These are phyloP conservation scores for Podospora comata DNA, from an alignment of 495 filamentous ascomycete genomes.

Conservation along the genomic window DNA sequence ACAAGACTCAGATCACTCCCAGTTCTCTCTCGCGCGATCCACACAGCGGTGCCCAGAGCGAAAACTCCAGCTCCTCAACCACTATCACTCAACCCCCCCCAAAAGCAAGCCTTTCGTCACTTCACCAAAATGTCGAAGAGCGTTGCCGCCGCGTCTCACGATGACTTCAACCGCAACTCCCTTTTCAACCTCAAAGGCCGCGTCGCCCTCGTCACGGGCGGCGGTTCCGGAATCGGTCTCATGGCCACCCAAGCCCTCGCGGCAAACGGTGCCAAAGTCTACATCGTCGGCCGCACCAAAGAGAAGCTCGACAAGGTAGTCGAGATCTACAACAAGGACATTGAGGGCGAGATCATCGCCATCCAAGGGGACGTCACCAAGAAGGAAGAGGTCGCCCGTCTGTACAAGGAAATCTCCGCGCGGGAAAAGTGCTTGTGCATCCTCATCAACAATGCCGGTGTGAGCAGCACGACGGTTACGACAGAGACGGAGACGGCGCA, in stretches of 20 bases:
- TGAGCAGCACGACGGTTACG: slow-evolving; percentile 57
- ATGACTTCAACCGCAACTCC: slow-evolving; percentile 49
- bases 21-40: not conserved
- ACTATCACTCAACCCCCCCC: slow-evolving; percentile 1
- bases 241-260: slow-evolving; percentile 82
- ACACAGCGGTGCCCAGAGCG: not conserved
- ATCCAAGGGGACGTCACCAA: slow-evolving; percentile 73
- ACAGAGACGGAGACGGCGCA: slow-evolving; percentile 52
- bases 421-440: slow-evolving; percentile 68
- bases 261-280: slow-evolving; percentile 75
- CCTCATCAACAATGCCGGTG: slow-evolving; percentile 77
- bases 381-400: slow-evolving; percentile 62
- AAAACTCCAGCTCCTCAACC: not conserved
- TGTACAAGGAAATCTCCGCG: slow-evolving; percentile 61
- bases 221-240: slow-evolving; percentile 57
- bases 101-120: slow-evolving; percentile 4
- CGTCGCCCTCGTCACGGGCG: slow-evolving; percentile 61
- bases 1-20: slow-evolving; percentile 13
- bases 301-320: slow-evolving; percentile 33
- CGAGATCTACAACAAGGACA: slow-evolving; percentile 34
- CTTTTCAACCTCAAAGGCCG: slow-evolving; percentile 61
- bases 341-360: slow-evolving; percentile 47
- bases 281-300: slow-evolving; percentile 72
- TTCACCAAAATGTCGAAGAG: slow-evolving; percentile 44
- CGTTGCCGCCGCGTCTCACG: slow-evolving; percentile 34